Base-by-base conservation (phyloP, 495 filamentous ascomycete genomes). In the Beverwykella pulmonaria region DNA sequence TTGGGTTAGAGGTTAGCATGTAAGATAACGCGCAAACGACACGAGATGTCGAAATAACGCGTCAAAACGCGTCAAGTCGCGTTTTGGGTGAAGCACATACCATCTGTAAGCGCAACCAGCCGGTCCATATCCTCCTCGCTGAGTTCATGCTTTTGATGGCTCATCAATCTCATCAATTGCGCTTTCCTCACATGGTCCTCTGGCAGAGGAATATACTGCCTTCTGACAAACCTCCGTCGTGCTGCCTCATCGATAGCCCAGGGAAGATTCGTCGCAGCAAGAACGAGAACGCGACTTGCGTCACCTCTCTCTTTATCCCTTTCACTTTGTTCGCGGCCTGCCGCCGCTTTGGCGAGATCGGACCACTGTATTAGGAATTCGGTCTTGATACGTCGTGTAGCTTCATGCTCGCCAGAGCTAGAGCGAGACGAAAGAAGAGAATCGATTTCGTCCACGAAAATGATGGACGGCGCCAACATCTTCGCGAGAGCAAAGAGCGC, bases 241-340 rank as follows among this genome's bases (percentile, higher is more conserved):
- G 94, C 94, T 32, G 94, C 94, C 75, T 98, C 94, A 70, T 99
- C 94, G 70, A 98, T 98, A 44, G 92, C 93, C 94, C 94, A 98
- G 0, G 94, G 94, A 73, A 98, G 77, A 73, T 99, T 99, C 9
- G 94, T 99, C 32, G 94, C 94, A 1, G 94, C 94, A 26, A 99
- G 81, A 0, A 99, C 94, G 17, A 99, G 84, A 1, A 98, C 95
- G 34, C 94, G 82, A 63, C 86, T 93, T 2, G 92, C 85, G 76
- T 98, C 93, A n/a, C 91, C 92, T 48, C 79, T 79, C 22, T 83
- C 79, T 71, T 83, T 88, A 20, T 92, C 88, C 50, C 81, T 86
- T 25, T 87, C 83, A n/a, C 75, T 82, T 48, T 83, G 82, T 67
- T 93, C 90, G 53, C 90, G 83, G 12, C 94, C 95, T 1, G 93